These are phyloP conservation scores for Graphilbum fragrans DNA, from an alignment of 2,329 filamentous ascomycete species.

Conservation along the genomic window DNA sequence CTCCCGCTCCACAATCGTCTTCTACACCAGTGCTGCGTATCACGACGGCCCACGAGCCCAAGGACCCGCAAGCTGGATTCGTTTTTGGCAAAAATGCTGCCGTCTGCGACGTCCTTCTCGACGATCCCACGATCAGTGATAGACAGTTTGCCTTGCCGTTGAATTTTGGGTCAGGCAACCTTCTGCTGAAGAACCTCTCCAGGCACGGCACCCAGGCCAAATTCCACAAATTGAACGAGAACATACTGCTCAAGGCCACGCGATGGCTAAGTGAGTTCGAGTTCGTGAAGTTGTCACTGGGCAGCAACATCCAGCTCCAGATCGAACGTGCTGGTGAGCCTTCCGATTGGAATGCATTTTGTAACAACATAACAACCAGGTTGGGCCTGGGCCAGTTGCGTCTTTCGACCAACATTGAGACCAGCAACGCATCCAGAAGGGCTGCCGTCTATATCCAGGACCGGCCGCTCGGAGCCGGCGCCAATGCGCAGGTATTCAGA, in stretches of 20 bases:
- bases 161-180: not conserved
- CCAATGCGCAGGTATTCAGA: conserved; percentile 2
- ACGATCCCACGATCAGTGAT: not conserved
- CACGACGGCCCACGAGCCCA: conserved; percentile 1
- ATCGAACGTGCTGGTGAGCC: not conserved
- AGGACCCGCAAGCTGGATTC: conserved; percentile 1
- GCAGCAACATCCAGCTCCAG: not conserved
- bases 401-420: not conserved
- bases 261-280: not conserved
- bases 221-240: not conserved
- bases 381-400: not conserved
- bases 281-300: not conserved
- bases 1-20: not conserved
- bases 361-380: not conserved
- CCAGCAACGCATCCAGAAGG: not conserved
- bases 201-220: not conserved
- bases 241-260: not conserved
- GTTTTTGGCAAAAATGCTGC: conserved; percentile 1
- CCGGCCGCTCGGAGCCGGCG: conserved; percentile 1
- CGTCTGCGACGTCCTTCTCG: conserved; percentile 3
- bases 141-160: not conserved
- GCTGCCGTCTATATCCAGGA: not conserved
- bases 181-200: not conserved
- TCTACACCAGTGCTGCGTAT: not conserved
- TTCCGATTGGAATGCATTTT: not conserved